phyloP scores from a whole-genome alignment of 176 grass and related monocot genomes.

The Eleusine coracana region DNA sequence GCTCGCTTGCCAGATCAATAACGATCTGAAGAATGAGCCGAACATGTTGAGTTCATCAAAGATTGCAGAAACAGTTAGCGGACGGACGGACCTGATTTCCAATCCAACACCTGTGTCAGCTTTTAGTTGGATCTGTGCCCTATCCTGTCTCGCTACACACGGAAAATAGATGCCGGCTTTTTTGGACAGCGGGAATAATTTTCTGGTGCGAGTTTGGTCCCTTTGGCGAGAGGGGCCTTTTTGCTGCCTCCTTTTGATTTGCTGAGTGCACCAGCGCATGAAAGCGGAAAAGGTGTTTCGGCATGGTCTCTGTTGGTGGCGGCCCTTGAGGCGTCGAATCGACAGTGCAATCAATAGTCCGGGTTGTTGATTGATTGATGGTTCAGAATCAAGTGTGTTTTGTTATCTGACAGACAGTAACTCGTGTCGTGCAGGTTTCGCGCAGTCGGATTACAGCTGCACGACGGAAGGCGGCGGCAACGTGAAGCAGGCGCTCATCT shows the following conservation, averaged over 20 bases:
- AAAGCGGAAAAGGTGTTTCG: neutral
- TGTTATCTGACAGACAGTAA: neutral
- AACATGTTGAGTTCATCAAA: neutral
- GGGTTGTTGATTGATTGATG: too few relatives aligned
- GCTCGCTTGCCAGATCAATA: too few relatives aligned
- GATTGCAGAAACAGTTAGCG: neutral
- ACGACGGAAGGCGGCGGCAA: constrained; percentile 50
- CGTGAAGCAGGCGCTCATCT: constrained; percentile 69
- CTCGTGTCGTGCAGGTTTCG: constrained; percentile 47
- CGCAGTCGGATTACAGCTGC: constrained; percentile 64
- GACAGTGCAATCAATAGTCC: neutral
- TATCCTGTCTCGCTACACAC: constrained; percentile 28
- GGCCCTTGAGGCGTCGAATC: neutral
- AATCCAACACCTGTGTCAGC: constrained; percentile 25
- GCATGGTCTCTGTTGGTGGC: neutral
- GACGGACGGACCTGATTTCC: neutral
- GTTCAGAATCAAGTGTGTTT: neutral
- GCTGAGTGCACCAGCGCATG: constrained; percentile 27
- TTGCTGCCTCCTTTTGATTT: neutral
- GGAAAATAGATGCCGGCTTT: constrained; percentile 33
- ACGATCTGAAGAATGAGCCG: neutral
- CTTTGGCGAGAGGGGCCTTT: neutral
- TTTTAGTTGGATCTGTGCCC: constrained; percentile 33
- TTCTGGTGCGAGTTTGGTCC: neutral
- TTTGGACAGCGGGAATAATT: constrained; percentile 54